These are phyloP conservation scores for Vitis hybrid DNA, from an alignment of 177 flowering plant species.

Conservation along the genomic window DNA sequence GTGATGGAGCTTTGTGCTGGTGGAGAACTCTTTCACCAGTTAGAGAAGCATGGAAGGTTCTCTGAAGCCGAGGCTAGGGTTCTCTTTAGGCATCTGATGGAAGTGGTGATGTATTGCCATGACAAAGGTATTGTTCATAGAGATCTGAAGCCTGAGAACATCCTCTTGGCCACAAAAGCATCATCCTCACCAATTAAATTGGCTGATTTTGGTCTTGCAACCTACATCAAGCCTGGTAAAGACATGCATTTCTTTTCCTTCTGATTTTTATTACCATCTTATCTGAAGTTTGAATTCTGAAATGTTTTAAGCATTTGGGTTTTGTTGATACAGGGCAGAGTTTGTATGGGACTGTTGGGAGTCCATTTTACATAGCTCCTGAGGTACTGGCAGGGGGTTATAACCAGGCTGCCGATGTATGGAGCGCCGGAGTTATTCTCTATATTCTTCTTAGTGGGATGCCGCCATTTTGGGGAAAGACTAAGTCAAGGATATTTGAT, in stretches of 20 bases:
- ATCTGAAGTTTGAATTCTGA: neutral
- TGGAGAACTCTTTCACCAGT: slow-evolving; percentile 74
- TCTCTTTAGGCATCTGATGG: slow-evolving; percentile 68
- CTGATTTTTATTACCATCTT: neutral
- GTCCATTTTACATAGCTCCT: slow-evolving; percentile 88
- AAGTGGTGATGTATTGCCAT: slow-evolving; percentile 74
- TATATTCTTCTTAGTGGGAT: slow-evolving; percentile 81
- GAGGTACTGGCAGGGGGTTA: slow-evolving; percentile 83
- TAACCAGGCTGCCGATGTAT: slow-evolving; percentile 82
- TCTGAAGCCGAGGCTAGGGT: slow-evolving; percentile 57
- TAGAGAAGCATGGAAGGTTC: slow-evolving; percentile 65
- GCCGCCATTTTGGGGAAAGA: slow-evolving; percentile 92
- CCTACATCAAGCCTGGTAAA: slow-evolving; percentile 75
- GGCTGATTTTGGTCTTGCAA: slow-evolving; percentile 90
- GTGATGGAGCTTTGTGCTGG: slow-evolving; percentile 97
- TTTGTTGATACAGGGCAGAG: slow-evolving; percentile 47
- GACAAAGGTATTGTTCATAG: slow-evolving; percentile 82
- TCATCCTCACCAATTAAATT: slow-evolving; percentile 67
- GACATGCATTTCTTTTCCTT: neutral
- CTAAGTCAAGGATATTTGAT: slow-evolving; percentile 72
- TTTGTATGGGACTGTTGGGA: slow-evolving; percentile 77
- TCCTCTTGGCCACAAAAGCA: slow-evolving; percentile 62
- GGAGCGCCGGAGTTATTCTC: slow-evolving; percentile 91
- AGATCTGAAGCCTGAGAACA: slow-evolving; percentile 87
- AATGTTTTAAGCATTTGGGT: slow-evolving; percentile 5